Base-by-base conservation (phyloP, 2,329 filamentous ascomycete species). In the Bretziella fagacearum region DNA sequence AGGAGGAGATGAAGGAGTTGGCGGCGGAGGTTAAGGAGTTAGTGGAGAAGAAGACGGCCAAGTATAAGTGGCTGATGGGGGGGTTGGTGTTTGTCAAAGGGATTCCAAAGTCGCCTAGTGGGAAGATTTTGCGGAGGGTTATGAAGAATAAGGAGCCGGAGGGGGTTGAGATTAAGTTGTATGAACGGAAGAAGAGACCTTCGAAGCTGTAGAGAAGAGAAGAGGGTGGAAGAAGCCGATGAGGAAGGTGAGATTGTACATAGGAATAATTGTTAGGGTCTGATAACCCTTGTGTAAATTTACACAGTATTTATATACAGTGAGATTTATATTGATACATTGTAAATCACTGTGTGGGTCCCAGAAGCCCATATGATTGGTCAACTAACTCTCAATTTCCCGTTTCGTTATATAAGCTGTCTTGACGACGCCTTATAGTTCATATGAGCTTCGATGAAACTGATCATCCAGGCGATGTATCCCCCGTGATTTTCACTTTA, bases 51-150 rank as follows among this genome's bases (percentile, higher is more conserved):
- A 70, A 70, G 41, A 72, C 80, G 23, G 70, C 75, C 0, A 66
- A 62, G 51, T 73, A 78, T 56, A 86, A 86, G 62, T 70, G 74
- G 57, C 65, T 85, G 51, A 76, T 74, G 4, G 81, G 81, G 0
- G 81, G 81, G 1, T 71, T 86, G n/a, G 62, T 69, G 8, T 83
- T 85, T 56, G 65, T 81, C 3, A 70, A 80, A 27, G 64, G 64
- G 10, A 77, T 86, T 26, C 80, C 81, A n/a, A 85, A 82, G 64
- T 83, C 81, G 51, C 70, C 75, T 2, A 68, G 65, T 36, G 67
- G 67, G 1, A 70, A 70, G 59, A 67, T 70, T 30, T 53, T 70
- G 44, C 58, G 67, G 17, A 56, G 66, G 43, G 50, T 68, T 32
- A 56, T 69, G 56, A 60, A 63, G 43, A 64, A 68, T 26, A 58